Evolutionary conservation across 768 basidiomycete genomes (phyloP).

Genomic region (Suillus clintonianus): DNA sequence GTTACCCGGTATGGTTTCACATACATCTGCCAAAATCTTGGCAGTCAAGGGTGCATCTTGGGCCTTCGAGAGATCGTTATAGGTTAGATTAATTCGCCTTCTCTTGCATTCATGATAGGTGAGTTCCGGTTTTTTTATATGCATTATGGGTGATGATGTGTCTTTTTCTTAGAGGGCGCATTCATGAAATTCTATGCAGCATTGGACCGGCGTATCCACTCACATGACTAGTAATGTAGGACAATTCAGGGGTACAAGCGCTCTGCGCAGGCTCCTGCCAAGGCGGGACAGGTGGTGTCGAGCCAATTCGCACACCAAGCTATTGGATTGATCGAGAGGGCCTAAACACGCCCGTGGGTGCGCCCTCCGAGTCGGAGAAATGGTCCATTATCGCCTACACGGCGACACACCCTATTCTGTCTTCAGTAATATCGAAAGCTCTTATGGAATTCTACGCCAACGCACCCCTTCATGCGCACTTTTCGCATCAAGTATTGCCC

Average conservation of each 20-base stretch:
- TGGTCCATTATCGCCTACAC: slow-evolving; percentile 35
- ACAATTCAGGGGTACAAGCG: slow-evolving; percentile 13
- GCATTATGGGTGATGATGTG: not conserved
- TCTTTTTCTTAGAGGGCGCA: not conserved
- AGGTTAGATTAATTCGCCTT: slow-evolving; percentile 9
- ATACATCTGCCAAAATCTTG: slow-evolving; percentile 10
- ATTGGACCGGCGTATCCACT: slow-evolving; percentile 5
- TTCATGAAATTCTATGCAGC: not conserved
- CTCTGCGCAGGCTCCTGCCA: slow-evolving; percentile 22
- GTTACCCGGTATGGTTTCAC: slow-evolving; percentile 14
- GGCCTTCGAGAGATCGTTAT: slow-evolving; percentile 3
- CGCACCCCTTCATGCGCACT: slow-evolving; percentile 40
- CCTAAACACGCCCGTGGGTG: slow-evolving; percentile 14
- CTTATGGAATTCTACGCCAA: slow-evolving; percentile 42
- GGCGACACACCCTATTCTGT: slow-evolving; percentile 32
- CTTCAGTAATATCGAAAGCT: slow-evolving; percentile 42
- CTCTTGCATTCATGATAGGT: slow-evolving; percentile 10
- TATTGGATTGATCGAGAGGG: slow-evolving; percentile 25
- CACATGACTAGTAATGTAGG: slow-evolving; percentile 3
- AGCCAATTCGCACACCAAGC: slow-evolving; percentile 18
- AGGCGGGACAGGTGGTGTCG: slow-evolving; percentile 23
- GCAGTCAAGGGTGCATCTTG: slow-evolving; percentile 11
- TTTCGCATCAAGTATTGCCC: slow-evolving; percentile 67
- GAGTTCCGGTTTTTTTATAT: slow-evolving; percentile 1
- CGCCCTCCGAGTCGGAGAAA: slow-evolving; percentile 28